Evolutionary conservation across 805 yeast species (phyloP), one percentile per base, ranked within the genome.

Genomic region (Suhomyces prunicola): DNA sequence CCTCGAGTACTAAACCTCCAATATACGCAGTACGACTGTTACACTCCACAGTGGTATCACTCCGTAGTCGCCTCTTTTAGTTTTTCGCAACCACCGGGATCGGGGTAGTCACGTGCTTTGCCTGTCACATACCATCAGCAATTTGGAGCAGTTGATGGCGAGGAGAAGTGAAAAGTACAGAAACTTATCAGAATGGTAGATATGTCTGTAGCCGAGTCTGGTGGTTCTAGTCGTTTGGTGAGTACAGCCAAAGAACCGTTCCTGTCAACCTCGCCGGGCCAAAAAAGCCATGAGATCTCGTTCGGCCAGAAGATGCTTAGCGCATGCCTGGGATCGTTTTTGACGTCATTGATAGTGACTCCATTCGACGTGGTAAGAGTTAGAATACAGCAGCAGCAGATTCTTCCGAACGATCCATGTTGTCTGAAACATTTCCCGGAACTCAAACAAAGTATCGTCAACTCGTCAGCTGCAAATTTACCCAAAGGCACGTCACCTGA

Each of bases 331-430:
- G 96, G 96, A 0, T 86, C 93, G 0, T 61, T 88, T 6, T 60
- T 88, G 19, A 88, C 93, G 2, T 87, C 93, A 0, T 60, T 86
- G 36, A 84, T 86, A 41, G 84, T 88, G 33, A 88, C 94, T 1
- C 96, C 96, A 0, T 82, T 88, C 68, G 96, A 88, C 67, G 94
- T 88, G 40, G 87, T 88, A 0, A 72, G 93, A 55, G 84, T 88
- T 27, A 71, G 96, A 54, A 71, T 87, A 27, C 96, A 88, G 59
- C 96, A 88, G 61, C 96, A 88, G 61, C 86, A 85, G 56, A 72
- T 84, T 60, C 69, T 87, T 44, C 74, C 75, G 15, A 51, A 60
- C 5, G 51, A 54, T 6, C 62, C 63, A 24, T 71, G 76, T 53
- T 71, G 76, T 51, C 60, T 55, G 50, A 53, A 52, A 6, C 59